Evolutionary conservation across 2,329 filamentous ascomycete genomes (phyloP).

Genomic region (Hymenoscyphus scutula): DNA sequence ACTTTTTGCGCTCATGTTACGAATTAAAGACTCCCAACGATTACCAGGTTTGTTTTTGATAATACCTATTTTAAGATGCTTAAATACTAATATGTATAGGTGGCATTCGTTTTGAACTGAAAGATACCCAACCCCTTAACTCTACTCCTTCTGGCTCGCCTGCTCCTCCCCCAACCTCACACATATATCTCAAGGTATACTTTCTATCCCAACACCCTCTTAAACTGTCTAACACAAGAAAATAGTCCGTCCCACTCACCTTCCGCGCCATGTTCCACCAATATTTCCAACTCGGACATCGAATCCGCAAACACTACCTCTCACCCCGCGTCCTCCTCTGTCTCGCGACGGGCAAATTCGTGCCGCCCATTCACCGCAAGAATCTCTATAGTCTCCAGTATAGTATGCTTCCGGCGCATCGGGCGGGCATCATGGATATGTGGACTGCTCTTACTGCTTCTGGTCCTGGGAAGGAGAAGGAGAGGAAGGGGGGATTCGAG

Average conservation of each 20-base stretch:
- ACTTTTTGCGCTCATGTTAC: conserved; percentile 92
- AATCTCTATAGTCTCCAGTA: conserved; percentile 97
- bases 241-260: conserved; percentile 81
- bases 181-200: conserved; percentile 78
- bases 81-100: conserved; percentile 44
- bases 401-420: conserved; percentile 85
- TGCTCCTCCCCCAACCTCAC: conserved; percentile 59
- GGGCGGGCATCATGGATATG: conserved; percentile 79
- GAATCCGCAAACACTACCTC: conserved; percentile 92
- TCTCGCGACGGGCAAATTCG: conserved; percentile 84
- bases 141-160: conserved; percentile 31
- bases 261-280: conserved; percentile 96
- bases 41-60: conserved; percentile 64
- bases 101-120: conserved; percentile 86
- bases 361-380: conserved; percentile 90
- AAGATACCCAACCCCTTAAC: conserved; percentile 62
- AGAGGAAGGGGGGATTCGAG: conserved; percentile 10
- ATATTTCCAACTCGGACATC: conserved; percentile 90
- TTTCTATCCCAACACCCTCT: neutral
- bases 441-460: conserved; percentile 54
- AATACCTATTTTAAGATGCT: conserved; percentile 3
- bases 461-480: conserved; percentile 3
- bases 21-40: conserved; percentile 86
- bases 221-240: conserved; percentile 20
- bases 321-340: conserved; percentile 85